A percentile compares a stretch with the other conserved stretches of the same genome.
phyloP scores from a whole-genome alignment of 129 eudicot genomes.

The Dittrichia graveolens region DNA sequence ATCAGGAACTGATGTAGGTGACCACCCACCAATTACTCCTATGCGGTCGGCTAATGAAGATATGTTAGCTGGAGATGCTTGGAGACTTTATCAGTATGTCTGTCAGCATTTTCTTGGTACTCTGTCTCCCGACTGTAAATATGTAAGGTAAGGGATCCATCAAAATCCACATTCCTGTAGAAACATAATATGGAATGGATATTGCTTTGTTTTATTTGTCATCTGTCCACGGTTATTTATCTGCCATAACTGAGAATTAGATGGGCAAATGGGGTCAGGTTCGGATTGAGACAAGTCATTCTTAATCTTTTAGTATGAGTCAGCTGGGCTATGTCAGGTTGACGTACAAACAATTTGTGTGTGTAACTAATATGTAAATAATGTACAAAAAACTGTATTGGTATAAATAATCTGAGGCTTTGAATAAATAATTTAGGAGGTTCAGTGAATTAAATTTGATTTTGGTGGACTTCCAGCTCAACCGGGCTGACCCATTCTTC shows the following conservation, averaged over 20 bases:
- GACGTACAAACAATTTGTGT: background rate
- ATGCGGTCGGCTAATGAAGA: slow-evolving; percentile 89
- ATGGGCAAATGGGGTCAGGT: background rate
- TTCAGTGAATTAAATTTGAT: background rate
- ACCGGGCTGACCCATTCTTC: background rate
- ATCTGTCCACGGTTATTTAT: background rate
- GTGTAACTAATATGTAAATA: background rate
- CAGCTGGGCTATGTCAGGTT: background rate
- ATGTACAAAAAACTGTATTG: background rate
- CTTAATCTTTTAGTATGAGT: background rate
- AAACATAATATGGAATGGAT: background rate
- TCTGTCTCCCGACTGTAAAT: slow-evolving; percentile 83
- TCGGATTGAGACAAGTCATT: background rate
- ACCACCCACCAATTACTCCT: slow-evolving; percentile 97
- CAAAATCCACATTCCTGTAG: background rate
- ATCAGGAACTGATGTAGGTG: slow-evolving; percentile 88
- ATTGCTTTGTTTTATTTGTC: background rate
- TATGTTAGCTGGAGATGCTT: slow-evolving; percentile 78
- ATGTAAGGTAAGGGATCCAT: slow-evolving; percentile 50
- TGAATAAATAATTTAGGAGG: background rate
- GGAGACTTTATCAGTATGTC: slow-evolving; percentile 91
- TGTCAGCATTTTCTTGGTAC: slow-evolving; percentile 92
- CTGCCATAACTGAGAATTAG: background rate
- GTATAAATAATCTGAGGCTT: background rate
- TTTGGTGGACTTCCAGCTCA: background rate